These are phyloP conservation scores for Scedosporium aurantiacum DNA, from an alignment of 2,329 filamentous ascomycete species.

Conservation along the genomic window DNA sequence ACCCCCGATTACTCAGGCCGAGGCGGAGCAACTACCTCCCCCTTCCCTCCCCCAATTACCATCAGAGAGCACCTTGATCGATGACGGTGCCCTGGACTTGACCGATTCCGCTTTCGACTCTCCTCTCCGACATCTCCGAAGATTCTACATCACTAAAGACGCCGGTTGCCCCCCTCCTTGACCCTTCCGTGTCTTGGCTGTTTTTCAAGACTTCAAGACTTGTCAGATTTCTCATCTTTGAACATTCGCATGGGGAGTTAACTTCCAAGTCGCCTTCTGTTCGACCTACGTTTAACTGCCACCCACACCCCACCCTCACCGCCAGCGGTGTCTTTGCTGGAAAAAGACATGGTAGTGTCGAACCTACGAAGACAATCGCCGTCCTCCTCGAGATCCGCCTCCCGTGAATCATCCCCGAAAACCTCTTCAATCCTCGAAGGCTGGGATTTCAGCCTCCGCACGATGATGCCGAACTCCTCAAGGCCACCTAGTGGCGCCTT, in stretches of 20 bases:
- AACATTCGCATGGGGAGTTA: background rate
- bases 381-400: background rate
- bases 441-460: constrained; percentile 2
- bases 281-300: background rate
- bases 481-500: constrained; percentile 38
- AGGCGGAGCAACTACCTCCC: no score
- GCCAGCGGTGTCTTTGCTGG: background rate
- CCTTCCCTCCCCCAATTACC: no score
- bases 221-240: background rate
- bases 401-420: constrained; percentile 3
- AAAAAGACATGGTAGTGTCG: background rate
- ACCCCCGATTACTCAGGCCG: no score
- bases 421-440: constrained; percentile 6
- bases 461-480: constrained; percentile 22
- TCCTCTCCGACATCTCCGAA: no score
- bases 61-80: no score
- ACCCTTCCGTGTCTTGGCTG: no score
- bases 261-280: background rate
- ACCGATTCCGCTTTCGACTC: no score
- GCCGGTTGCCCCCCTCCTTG: no score
- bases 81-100: no score
- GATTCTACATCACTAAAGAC: no score
- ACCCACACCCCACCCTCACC: no score
- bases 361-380: background rate
- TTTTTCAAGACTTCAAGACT: background rate